Evolutionary conservation across 768 basidiomycete genomes (phyloP).

Genomic region (Sporobolomyces pararoseus): DNA sequence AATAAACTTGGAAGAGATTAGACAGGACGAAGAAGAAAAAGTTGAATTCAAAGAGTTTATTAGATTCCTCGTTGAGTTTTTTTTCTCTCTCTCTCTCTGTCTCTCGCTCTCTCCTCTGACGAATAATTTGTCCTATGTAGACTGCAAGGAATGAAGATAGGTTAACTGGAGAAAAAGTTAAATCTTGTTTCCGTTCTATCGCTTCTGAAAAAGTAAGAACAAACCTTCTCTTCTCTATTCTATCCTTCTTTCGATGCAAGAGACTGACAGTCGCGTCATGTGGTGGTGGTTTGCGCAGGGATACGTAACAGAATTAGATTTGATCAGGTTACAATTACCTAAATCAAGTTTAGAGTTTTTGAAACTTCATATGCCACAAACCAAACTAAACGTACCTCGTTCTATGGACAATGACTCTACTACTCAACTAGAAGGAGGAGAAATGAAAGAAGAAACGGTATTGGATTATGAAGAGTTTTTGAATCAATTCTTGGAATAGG

Average conservation of each 20-base stretch:
- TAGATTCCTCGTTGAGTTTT: constrained; percentile 67
- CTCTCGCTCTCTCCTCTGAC: background rate
- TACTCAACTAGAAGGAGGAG: background rate
- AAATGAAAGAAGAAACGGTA: constrained; percentile 33
- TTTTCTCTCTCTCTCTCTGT: background rate
- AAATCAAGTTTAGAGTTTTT: constrained; percentile 72
- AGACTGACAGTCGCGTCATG: background rate
- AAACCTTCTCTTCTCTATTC: background rate
- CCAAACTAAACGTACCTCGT: no score
- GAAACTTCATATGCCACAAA: constrained; percentile 71
- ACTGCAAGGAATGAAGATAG: constrained; percentile 96
- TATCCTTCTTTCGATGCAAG: constrained; percentile 3
- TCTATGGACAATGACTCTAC: background rate
- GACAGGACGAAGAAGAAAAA: constrained; percentile 67
- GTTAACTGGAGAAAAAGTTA: constrained; percentile 83
- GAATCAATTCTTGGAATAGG: constrained; percentile 63
- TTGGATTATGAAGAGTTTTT: constrained; percentile 69
- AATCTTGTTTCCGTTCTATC: constrained; percentile 87
- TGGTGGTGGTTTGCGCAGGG: constrained; percentile 55
- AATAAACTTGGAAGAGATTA: constrained; percentile 50
- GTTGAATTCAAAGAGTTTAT: constrained; percentile 92
- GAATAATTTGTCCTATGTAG: constrained; percentile 51
- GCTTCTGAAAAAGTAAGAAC: constrained; percentile 73
- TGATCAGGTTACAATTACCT: constrained; percentile 77
- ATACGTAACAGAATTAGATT: constrained; percentile 87